Base-by-base conservation (phyloP, 1,284 basidiomycete species). In the Xerocomus amazonicus region DNA sequence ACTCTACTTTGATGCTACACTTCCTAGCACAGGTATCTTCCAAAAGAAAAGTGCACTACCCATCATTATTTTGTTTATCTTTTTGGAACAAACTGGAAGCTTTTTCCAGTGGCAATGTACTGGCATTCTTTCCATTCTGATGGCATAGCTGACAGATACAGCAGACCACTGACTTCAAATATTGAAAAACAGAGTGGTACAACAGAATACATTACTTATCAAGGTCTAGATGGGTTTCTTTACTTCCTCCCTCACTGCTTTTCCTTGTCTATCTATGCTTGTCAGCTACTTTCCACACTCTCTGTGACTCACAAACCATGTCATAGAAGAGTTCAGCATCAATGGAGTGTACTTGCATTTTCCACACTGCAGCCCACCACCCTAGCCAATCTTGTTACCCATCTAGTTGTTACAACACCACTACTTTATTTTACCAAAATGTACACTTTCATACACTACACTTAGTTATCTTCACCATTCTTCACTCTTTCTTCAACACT, bases 141-240 rank as follows among this genome's bases (percentile, higher is more conserved):
- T n/a, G 0, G 37, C 62, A 39, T 62, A 62, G 37, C n/a, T 47
- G 59, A 16, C 26, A 45, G 34, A 62, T 61, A 5, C 56, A 8
- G 27, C 58, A 59, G 32, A 62, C 58, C 0, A 60, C 62, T 26
- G 26, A 60, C 28, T 59, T 59, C 58, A 40, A 6, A 57, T 59
- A 2, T 26, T 60, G 12, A 63, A 59, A 41, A 57, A 63, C 43
- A 16, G 56, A 12, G 59, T 61, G n/a, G 8, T 63, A 63, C 13
- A 42, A 54, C 12, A 59, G 61, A 12, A 61, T 59, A 0, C 31
- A 48, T 17, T 59, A 61, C 43, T n/a, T 63, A 61, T 41, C 31
- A 43, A 3, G 48, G 58, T 10, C 38, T 54, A 0, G n/a, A n/a
- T n/a, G n/a, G n/a, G 26, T 47, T 0, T 63, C 61, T 12, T 32